Evolutionary conservation across 108 stramenopile species (phyloP), one percentile per base, ranked within the genome.

Genomic region (Skeletonema tropicum): DNA sequence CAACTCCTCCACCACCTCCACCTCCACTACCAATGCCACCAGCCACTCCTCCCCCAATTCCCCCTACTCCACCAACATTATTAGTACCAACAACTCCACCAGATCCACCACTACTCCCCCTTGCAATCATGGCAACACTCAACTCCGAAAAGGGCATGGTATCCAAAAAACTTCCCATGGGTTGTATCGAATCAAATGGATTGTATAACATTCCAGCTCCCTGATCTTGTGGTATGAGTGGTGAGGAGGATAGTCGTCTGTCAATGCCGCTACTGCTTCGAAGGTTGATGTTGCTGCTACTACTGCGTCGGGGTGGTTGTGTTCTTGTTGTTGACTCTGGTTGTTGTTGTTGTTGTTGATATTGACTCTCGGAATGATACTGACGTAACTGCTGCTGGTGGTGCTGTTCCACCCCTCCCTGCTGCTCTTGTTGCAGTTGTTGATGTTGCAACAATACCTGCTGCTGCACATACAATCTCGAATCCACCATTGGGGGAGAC

Each of bases 181-280:
- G 25, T 26, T 52, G 49, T 46, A 68, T 68, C 5, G 67, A 21
- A 68, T 68, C 67, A 21, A 19, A 68, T 48, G 67, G 67, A 52
- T 68, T 57, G 67, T 68, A 68, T 13, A 68, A 7, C 32, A 68
- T 31, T 33, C 31, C 52, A 12, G 67, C 19, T 21, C 52, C 52
- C 5, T 57, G 52, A 68, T 57, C 67, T 57, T 68, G 52, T 19
- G 67, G 67, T 55, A 21, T n/a, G 21, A 23, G 52, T 23, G 52
- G 52, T 25, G 52, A 23, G 0, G 21, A 55, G 23, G 52, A n/a
- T 15, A 15, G 0, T 25, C 52, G 52, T 23, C 52, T 23, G 7
- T 55, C 23, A 0, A 55, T 23, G n/a, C 17, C n/a, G n/a, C n/a
- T n/a, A n/a, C 17, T 23, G 23, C 7, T 21, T 3, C 23, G 52